Evolutionary conservation across 805 yeast genomes (phyloP), one percentile per base, ranked within the genome.

Genomic region (Starmerella bombicola): DNA sequence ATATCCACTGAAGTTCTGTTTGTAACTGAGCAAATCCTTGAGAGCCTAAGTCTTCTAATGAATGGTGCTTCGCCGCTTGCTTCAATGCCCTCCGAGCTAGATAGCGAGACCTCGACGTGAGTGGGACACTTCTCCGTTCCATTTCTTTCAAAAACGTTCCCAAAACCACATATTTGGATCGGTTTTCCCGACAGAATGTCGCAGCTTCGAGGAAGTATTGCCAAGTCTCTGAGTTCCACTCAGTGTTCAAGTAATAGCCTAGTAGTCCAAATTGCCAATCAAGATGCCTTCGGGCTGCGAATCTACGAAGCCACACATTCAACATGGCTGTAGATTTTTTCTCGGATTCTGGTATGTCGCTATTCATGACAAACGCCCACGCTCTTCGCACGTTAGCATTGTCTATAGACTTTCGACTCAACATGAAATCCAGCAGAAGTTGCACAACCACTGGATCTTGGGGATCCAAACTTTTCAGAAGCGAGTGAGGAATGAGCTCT

Each of bases 241-340:
- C 16, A 4, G 46, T 42, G 15, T 16, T 15, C 9, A n/a, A 13
- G 40, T 46, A 50, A 18, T 20, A 17, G 10, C 17, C 30, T 4
- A 50, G 39, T 3, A 47, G 8, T 5, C 49, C 53, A 13, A 51
- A 33, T 33, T 41, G 51, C 48, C 49, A 49, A 31, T 48, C 53
- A 3, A 51, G 30, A 20, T 37, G 48, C 17, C 37, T n/a, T 3
- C 47, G 36, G 8, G 25, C 19, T 2, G 41, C 48, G 33, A 50
- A 46, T 10, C 40, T 29, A 2, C 30, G 23, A 37, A 49, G 28
- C 25, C 38, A 40, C 10, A 37, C 33, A 26, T 49, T 40, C 33
- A 50, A 20, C 34, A 40, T 39, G 18, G 28, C 36, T 13, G 41
- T 23, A 17, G 43, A 35, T 4, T 6, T 4, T n/a, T 36, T 37